Percentiles rank a stretch among this genome's conserved stretches.
Evolutionary conservation across 805 yeast species (phyloP).

Genomic region (Cyberlindnera americana): DNA sequence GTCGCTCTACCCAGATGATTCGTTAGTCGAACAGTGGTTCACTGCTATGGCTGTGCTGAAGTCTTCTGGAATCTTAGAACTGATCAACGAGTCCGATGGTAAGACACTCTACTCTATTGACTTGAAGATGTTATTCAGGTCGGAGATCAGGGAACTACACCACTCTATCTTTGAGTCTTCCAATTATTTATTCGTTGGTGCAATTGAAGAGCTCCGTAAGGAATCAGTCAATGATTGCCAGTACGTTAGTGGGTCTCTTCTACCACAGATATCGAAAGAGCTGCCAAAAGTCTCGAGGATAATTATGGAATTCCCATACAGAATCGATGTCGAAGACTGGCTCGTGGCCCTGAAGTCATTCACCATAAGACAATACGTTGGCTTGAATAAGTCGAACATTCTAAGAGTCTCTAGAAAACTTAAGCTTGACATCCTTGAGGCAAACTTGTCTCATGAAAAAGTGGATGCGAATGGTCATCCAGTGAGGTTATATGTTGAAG

Average conservation of each 20-base stretch:
- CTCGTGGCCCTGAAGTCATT: constrained; percentile 62
- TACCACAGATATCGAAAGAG: constrained; percentile 30
- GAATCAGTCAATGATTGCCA: constrained; percentile 13
- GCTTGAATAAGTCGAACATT: constrained; percentile 28
- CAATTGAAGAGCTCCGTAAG: constrained; percentile 49
- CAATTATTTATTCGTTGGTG: constrained; percentile 56
- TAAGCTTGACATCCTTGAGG: constrained; percentile 60
- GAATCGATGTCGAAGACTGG: constrained; percentile 76
- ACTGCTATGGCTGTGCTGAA: constrained; percentile 66
- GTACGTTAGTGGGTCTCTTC: constrained; percentile 6
- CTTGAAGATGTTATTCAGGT: constrained; percentile 45
- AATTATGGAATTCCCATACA: constrained; percentile 59
- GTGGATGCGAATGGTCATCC: constrained; percentile 1
- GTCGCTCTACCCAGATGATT: constrained; percentile 21
- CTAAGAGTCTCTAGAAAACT: constrained; percentile 54
- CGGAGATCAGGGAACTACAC: constrained; percentile 64
- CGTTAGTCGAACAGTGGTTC: constrained; percentile 58
- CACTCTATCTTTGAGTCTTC: constrained; percentile 58
- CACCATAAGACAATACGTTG: constrained; percentile 50
- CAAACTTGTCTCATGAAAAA: constrained; percentile 40
- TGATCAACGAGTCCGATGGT: constrained; percentile 64
- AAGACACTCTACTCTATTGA: constrained; percentile 56
- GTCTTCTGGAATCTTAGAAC: constrained; percentile 58
- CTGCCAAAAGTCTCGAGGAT: constrained; percentile 33
- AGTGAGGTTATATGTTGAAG: constrained; percentile 57